Base-by-base conservation (phyloP, 2,329 filamentous ascomycete species). In the Aspergillus novoparasiticus region DNA sequence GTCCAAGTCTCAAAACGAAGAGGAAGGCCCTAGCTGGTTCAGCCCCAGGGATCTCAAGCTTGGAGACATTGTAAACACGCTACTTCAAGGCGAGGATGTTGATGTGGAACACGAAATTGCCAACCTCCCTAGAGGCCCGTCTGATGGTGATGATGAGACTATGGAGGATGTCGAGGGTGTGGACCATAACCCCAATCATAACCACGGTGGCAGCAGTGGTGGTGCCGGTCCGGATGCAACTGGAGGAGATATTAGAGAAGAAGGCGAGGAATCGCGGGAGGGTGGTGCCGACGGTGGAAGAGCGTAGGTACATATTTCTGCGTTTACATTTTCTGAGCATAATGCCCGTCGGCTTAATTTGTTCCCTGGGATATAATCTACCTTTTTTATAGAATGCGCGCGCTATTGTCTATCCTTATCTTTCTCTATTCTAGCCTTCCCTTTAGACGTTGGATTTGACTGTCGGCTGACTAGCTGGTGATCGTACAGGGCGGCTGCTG, bases 211-310 rank as follows among this genome's bases (percentile, higher is more conserved):
- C 63, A 87, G 85, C 68, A 89, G 88, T 70, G 93, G 93, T 64
- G 94, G 94, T 68, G 94, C 94, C 64, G 94, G 93, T 39, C 82
- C 91, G 61, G 93, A 86, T 79, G 94, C 94, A 59, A 97, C 94
- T 3, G 94, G 94, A 61, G 94, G 94, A 67, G 94, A 99, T 76
- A 83, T 97, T 71, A 88, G 94, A 79, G 89, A 96, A 78, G 95
- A 98, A 79, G 95, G 95, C 63, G 89, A 93, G 78, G 89, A 88
- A 70, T 88, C 94, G 68, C 87, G 96, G 82, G 93, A 97, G 80
- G 95, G 94, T 64, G 95, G 96, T 76, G 93, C 93, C 71, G 95
- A 98, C 81, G 95, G 96, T 75, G 96, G 92, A 82, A 89, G 95
- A 97, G 95, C 94, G 95, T 99, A 98, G 94, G 96, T 99, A 80